These are phyloP conservation scores for Cryphonectria japonica DNA, from an alignment of 2,329 filamentous ascomycete species.

Conservation along the genomic window DNA sequence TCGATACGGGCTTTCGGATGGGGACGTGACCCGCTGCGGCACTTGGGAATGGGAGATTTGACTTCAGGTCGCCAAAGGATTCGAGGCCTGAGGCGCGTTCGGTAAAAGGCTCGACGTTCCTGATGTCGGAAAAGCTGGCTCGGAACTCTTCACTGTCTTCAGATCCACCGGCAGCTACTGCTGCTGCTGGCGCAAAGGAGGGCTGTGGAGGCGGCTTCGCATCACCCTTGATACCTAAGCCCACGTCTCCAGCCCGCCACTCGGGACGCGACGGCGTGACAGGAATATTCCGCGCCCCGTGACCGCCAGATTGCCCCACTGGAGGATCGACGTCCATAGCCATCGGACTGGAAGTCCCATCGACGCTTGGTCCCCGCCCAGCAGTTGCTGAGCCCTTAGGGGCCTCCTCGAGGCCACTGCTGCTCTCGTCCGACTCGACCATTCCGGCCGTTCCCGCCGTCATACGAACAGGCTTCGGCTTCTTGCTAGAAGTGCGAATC, in stretches of 20 bases:
- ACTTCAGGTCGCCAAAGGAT: conserved; percentile 60
- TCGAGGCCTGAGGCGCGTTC: conserved; percentile 52
- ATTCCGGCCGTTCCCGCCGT: conserved; percentile 49
- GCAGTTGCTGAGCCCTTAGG: conserved; percentile 31
- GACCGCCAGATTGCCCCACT: conserved; percentile 35
- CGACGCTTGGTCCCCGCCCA: conserved; percentile 12
- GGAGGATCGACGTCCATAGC: conserved; percentile 70
- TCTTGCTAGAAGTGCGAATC: conserved; percentile 56
- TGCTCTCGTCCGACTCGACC: conserved; percentile 52
- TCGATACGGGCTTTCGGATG: conserved; percentile 38
- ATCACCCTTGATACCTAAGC: conserved; percentile 35
- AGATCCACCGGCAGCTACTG: conserved; percentile 46
- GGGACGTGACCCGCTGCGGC: conserved; percentile 48
- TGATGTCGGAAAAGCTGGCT: conserved; percentile 58
- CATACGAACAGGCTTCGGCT: conserved; percentile 61
- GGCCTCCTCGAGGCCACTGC: conserved; percentile 42
- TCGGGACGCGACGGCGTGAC: conserved; percentile 63
- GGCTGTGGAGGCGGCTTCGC: conserved; percentile 26
- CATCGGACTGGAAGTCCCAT: conserved; percentile 51
- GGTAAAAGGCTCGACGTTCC: conserved; percentile 59
- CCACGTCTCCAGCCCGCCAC: conserved; percentile 58
- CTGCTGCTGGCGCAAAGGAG: conserved; percentile 25
- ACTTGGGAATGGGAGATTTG: conserved; percentile 61
- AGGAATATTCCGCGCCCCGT: conserved; percentile 55
- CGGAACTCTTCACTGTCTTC: conserved; percentile 61